A percentile compares a stretch with the other conserved stretches of the same genome.
Conservation (phyloP, 2,329 filamentous ascomycete species). For the Elsinoe fawcettii region DNA sequence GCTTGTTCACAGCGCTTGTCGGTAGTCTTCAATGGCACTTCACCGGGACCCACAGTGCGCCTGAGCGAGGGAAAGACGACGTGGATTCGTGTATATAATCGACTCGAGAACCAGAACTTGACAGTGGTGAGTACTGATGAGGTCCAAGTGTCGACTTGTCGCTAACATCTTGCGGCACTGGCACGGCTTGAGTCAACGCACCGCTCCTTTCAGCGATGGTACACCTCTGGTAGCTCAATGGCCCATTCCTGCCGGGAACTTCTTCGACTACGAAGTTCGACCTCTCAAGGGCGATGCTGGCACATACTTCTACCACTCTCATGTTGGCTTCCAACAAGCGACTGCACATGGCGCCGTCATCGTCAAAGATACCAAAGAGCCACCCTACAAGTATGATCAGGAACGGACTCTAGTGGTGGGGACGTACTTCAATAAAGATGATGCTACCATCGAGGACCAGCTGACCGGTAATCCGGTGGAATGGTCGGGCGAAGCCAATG, state of each 20-base stretch:
- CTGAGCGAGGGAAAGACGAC: slow-evolving; percentile 40
- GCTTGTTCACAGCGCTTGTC: slow-evolving; percentile 42
- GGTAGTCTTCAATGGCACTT: slow-evolving; percentile 46
- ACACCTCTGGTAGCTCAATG: slow-evolving; percentile 54
- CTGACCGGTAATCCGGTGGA: slow-evolving; percentile 44
- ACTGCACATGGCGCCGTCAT: slow-evolving; percentile 52
- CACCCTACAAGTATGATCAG: slow-evolving; percentile 55
- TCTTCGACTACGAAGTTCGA: slow-evolving; percentile 60
- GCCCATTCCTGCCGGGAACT: slow-evolving; percentile 55
- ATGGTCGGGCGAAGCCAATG: slow-evolving; percentile 53
- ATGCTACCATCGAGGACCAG: slow-evolving; percentile 40
- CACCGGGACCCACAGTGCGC: slow-evolving; percentile 44
- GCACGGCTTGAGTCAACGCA: slow-evolving; percentile 55
- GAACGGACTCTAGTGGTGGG: slow-evolving; percentile 43
- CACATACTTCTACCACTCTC: slow-evolving; percentile 62
- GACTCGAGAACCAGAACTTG: slow-evolving; percentile 46
- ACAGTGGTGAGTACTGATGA: slow-evolving; percentile 42
- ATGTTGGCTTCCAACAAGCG: slow-evolving; percentile 55
- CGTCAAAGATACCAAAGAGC: slow-evolving; percentile 42
- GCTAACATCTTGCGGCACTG: slow-evolving; percentile 45
- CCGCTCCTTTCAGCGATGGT: slow-evolving; percentile 58
- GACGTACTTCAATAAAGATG: slow-evolving; percentile 1
- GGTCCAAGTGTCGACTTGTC: too few species aligned
- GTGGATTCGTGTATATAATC: slow-evolving; percentile 55
- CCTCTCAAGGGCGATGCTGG: slow-evolving; percentile 48